phyloP scores from a whole-genome alignment of 305 asterid species.

The Fraxinus angustifolia region DNA sequence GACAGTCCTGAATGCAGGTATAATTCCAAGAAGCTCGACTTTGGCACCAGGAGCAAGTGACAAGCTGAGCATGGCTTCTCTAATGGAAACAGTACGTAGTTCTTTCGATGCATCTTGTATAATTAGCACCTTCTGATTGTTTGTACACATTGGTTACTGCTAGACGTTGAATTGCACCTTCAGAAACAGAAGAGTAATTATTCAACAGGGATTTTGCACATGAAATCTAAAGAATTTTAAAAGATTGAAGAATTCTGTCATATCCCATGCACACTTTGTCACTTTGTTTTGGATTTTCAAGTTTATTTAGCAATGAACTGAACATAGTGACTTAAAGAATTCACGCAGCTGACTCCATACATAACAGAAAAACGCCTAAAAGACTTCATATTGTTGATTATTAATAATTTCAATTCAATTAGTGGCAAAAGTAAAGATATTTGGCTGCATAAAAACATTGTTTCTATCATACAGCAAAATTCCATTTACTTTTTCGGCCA shows the following conservation, averaged over 20 bases:
- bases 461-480: not conserved
- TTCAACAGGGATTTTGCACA: not conserved
- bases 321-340: not conserved
- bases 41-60: constrained; percentile 31
- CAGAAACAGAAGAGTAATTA: not conserved
- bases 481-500: not conserved
- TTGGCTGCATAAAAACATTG: not conserved
- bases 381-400: not conserved
- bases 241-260: not conserved
- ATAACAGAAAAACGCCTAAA: not conserved
- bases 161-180: not conserved
- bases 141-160: constrained; percentile 24
- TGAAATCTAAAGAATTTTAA: not conserved
- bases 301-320: not conserved
- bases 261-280: not conserved
- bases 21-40: constrained; percentile 39
- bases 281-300: not conserved
- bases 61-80: constrained; percentile 22
- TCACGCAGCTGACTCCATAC: not conserved
- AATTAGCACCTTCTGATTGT: constrained; percentile 34
- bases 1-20: constrained; percentile 32
- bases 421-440: not conserved
- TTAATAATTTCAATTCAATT: not conserved
- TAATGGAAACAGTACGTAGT: constrained; percentile 22
- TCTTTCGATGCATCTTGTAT: constrained; percentile 45